These are phyloP conservation scores for Tolypocladium album DNA, from an alignment of 2,329 filamentous ascomycete genomes.

Conservation along the genomic window DNA sequence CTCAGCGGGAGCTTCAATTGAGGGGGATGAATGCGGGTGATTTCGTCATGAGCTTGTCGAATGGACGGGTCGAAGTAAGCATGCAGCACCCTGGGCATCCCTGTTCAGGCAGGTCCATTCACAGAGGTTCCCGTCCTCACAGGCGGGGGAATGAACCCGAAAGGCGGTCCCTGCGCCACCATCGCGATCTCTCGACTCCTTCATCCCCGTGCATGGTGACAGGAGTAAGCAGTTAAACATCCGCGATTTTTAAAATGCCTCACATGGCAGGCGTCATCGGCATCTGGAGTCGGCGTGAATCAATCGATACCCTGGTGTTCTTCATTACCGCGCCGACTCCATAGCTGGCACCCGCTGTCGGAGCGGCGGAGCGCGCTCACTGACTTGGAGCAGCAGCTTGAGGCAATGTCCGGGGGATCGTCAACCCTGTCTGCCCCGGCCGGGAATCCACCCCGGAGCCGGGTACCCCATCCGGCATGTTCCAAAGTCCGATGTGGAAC, in stretches of 20 bases:
- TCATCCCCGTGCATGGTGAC: neutral
- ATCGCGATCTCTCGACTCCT: neutral
- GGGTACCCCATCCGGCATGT: neutral
- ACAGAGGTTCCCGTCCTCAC: neutral
- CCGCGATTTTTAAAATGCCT: too few species aligned
- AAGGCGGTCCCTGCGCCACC: neutral
- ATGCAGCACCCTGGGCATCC: neutral
- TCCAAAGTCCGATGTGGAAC: neutral
- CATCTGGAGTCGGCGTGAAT: too few species aligned
- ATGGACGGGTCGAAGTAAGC: neutral
- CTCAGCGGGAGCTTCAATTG: neutral
- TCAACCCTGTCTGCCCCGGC: neutral
- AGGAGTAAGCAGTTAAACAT: too few species aligned
- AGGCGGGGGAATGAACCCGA: neutral
- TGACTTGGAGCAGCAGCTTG: too few species aligned
- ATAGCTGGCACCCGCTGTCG: neutral
- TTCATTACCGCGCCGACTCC: neutral
- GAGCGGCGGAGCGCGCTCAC: neutral
- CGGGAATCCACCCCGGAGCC: neutral
- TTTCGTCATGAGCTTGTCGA: neutral
- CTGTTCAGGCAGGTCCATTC: neutral
- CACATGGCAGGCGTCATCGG: too few species aligned
- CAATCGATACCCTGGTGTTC: neutral
- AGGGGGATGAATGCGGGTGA: neutral
- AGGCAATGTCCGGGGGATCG: neutral